A percentile compares a stretch with the other conserved stretches of the same genome.
These are phyloP conservation scores for Murraya paniculata DNA, from an alignment of 345 rosid species.

Conservation along the genomic window DNA sequence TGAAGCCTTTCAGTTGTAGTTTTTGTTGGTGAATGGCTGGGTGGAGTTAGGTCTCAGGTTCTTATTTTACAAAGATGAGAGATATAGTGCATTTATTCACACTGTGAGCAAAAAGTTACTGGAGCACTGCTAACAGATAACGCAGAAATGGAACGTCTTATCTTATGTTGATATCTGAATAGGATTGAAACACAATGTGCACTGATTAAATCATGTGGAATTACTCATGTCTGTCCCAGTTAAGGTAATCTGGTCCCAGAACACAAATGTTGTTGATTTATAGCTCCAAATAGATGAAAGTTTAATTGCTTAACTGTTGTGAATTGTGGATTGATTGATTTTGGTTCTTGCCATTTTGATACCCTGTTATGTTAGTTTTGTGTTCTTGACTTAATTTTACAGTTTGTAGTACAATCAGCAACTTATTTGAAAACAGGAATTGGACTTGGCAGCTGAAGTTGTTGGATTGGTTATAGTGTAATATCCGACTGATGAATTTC, in stretches of 20 bases:
- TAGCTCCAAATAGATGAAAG: not conserved
- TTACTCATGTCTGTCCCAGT: not conserved
- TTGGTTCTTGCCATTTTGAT: not conserved
- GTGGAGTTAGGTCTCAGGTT: not conserved
- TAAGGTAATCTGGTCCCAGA: not conserved
- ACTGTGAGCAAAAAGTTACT: not conserved
- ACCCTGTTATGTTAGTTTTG: too few species aligned
- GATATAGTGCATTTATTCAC: not conserved
- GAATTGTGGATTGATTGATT: not conserved
- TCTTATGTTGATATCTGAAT: too few species aligned
- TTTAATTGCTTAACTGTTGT: not conserved
- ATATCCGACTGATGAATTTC: not conserved
- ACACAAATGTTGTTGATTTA: not conserved
- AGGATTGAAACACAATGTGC: not conserved
- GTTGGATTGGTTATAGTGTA: not conserved
- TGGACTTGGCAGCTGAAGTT: not conserved
- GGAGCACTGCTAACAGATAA: not conserved
- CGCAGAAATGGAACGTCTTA: not conserved
- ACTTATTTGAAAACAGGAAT: not conserved
- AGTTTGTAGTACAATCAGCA: not conserved
- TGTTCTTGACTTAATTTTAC: not conserved
- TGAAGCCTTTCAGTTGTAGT: not conserved
- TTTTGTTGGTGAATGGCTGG: not conserved
- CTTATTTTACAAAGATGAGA: not conserved
- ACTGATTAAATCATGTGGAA: not conserved